Percentiles rank a stretch among this genome's conserved stretches.
Conservation (phyloP, 257 asterid genomes). For the Rehmannia glutinosa region DNA sequence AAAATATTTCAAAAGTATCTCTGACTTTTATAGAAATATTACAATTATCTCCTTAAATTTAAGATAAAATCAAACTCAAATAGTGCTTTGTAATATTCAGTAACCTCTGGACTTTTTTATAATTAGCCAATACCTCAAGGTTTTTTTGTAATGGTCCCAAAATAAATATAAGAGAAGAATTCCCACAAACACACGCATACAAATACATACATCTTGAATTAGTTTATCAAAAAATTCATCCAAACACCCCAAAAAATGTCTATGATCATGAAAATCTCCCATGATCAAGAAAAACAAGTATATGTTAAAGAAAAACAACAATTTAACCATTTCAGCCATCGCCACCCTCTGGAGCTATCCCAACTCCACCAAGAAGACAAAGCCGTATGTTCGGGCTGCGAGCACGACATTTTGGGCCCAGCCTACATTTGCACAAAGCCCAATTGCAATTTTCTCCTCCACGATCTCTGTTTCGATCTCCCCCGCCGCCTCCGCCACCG, state of each 20-base stretch:
- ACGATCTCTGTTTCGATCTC: constrained; percentile 40
- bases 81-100: no score
- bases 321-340: constrained; percentile 49
- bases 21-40: no score
- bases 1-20: no score
- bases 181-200: no score
- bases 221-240: background rate
- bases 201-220: constrained; percentile 3
- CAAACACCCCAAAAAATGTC: constrained; percentile 10
- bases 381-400: constrained; percentile 48
- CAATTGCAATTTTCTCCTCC: constrained; percentile 44
- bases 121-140: no score
- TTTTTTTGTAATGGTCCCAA: no score
- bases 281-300: background rate
- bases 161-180: background rate
- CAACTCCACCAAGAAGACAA: constrained; percentile 20
- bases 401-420: constrained; percentile 25
- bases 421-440: constrained; percentile 37
- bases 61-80: no score
- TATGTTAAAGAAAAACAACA: background rate
- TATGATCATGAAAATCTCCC: background rate
- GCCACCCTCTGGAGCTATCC: constrained; percentile 32
- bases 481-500: constrained; percentile 50
- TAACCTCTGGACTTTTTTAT: no score
- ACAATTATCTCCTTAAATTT: no score